Evolutionary conservation across 1,139 yeast species (phyloP).

Genomic region (Blastobotrys aristatus): DNA sequence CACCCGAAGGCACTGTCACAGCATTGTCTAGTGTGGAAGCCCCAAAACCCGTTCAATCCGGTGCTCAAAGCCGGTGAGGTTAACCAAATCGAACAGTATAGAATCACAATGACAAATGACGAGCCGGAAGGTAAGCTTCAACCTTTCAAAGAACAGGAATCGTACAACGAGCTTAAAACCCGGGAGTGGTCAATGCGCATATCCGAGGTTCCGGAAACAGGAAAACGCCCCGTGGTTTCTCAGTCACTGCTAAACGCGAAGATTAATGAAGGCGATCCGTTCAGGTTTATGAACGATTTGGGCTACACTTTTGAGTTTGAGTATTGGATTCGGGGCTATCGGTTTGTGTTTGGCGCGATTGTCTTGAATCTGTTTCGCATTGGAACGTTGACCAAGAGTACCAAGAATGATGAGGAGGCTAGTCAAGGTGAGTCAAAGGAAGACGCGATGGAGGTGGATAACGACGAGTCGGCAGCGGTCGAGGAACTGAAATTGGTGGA

Average conservation of each 20-base stretch:
- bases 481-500: slow-evolving; percentile 43
- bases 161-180: slow-evolving; percentile 13
- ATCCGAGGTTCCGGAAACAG: slow-evolving; percentile 84
- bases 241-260: slow-evolving; percentile 71
- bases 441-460: slow-evolving; percentile 7
- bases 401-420: not conserved
- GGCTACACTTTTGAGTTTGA: slow-evolving; percentile 68
- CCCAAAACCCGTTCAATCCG: slow-evolving; percentile 30
- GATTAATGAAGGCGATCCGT: slow-evolving; percentile 37
- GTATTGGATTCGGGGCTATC: slow-evolving; percentile 60
- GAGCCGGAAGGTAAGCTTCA: slow-evolving; percentile 4
- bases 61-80: slow-evolving; percentile 33
- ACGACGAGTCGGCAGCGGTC: not conserved
- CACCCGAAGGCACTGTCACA: slow-evolving; percentile 26
- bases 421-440: not conserved
- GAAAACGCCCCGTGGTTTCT: slow-evolving; percentile 58
- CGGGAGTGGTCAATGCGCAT: slow-evolving; percentile 59
- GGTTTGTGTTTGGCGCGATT: slow-evolving; percentile 60
- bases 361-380: slow-evolving; percentile 57
- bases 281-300: slow-evolving; percentile 51
- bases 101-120: slow-evolving; percentile 26
- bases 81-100: slow-evolving; percentile 35
- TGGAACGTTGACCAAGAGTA: slow-evolving; percentile 28
- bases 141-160: not conserved
- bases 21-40: slow-evolving; percentile 33